These are phyloP conservation scores for Torulaspora delbrueckii DNA, from an alignment of 805 yeast species.

Conservation along the genomic window DNA sequence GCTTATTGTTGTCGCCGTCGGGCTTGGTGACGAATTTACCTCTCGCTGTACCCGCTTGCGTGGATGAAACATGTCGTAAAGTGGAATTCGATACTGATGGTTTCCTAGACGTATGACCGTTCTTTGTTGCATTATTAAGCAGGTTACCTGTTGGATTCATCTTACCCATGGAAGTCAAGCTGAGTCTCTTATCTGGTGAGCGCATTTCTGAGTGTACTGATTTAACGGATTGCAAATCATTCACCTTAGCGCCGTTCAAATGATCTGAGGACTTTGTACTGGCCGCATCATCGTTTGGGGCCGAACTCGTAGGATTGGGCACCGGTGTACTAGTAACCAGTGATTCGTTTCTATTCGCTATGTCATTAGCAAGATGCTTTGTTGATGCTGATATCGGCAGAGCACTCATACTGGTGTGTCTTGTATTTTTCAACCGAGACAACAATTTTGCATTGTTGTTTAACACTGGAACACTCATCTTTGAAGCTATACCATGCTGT, in stretches of 20 bases:
- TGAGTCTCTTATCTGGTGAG: slow-evolving; percentile 29
- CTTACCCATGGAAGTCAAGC: slow-evolving; percentile 20
- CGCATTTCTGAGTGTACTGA: slow-evolving; percentile 23
- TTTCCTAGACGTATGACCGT: slow-evolving; percentile 12
- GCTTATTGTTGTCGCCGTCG: slow-evolving; percentile 9
- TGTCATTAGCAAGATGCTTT: neutral
- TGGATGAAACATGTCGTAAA: slow-evolving; percentile 14
- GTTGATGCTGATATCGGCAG: slow-evolving; percentile 17
- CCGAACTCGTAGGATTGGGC: slow-evolving; percentile 3
- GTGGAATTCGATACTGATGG: slow-evolving; percentile 19
- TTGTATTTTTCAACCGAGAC: slow-evolving; percentile 28
- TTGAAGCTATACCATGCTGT: slow-evolving; percentile 29
- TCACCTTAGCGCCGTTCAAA: slow-evolving; percentile 7
- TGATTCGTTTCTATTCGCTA: neutral
- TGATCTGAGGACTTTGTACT: slow-evolving; percentile 20
- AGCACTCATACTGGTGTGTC: slow-evolving; percentile 34
- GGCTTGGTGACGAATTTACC: slow-evolving; percentile 6
- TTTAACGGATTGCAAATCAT: slow-evolving; percentile 25
- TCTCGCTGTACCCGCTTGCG: slow-evolving; percentile 7
- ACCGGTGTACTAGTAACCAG: neutral
- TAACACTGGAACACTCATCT: slow-evolving; percentile 33
- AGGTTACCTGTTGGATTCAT: neutral
- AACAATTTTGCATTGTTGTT: slow-evolving; percentile 26
- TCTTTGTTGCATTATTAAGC: neutral
- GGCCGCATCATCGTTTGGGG: slow-evolving; percentile 19